phyloP scores from a whole-genome alignment of 177 flowering plant genomes.

The Tripterygium wilfordii region DNA sequence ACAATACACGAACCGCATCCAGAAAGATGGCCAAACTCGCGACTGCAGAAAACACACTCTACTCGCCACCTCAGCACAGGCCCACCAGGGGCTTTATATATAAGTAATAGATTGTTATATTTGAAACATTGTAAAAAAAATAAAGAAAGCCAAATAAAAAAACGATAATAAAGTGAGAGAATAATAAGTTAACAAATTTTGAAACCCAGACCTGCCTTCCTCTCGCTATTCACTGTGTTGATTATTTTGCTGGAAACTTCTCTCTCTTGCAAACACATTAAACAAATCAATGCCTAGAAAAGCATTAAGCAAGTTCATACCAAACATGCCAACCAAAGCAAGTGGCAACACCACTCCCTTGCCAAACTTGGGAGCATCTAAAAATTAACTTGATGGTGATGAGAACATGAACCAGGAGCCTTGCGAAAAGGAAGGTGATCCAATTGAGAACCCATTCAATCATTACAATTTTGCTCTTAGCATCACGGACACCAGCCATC shows the following conservation, averaged over 20 bases:
- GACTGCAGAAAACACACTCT: no score
- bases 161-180: no score
- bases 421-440: constrained; percentile 56
- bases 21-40: no score
- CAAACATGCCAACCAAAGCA: constrained; percentile 82
- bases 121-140: no score
- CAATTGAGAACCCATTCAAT: constrained; percentile 77
- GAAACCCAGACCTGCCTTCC: no score
- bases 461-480: constrained; percentile 49
- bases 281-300: constrained; percentile 81
- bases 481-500: constrained; percentile 80
- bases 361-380: constrained; percentile 74
- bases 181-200: no score
- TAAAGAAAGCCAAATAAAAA: no score
- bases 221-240: constrained; percentile 8
- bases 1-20: no score
- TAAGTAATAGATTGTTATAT: no score
- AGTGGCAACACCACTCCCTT: constrained; percentile 82
- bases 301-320: constrained; percentile 79
- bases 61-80: no score
- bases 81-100: no score
- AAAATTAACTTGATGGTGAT: constrained; percentile 74
- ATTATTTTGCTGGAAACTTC: constrained; percentile 5
- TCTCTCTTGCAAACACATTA: constrained; percentile 61
- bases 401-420: constrained; percentile 54